These are phyloP conservation scores for Leccinum disarticulatum DNA, from an alignment of 768 basidiomycete species.

Conservation along the genomic window DNA sequence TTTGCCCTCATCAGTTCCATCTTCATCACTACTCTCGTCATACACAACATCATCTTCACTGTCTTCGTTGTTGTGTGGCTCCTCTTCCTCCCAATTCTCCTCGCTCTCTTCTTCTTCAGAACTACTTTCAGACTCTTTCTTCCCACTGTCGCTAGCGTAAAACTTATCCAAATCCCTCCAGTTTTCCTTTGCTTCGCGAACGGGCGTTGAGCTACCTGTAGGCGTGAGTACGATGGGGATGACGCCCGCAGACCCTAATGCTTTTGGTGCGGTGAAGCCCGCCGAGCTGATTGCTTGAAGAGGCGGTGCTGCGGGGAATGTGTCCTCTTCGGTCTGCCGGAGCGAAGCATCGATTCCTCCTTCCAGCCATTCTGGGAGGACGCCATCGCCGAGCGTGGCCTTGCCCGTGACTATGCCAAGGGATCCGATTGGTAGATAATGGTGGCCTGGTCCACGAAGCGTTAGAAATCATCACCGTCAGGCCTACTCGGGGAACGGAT, in stretches of 20 bases:
- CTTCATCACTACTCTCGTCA: constrained; percentile 19
- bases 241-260: constrained; percentile 30
- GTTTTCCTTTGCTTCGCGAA: constrained; percentile 44
- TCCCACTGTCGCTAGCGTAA: constrained; percentile 50
- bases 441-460: constrained; percentile 31
- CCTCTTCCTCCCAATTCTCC: constrained; percentile 26
- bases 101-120: constrained; percentile 37
- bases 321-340: constrained; percentile 66
- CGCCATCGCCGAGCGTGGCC: constrained; percentile 39
- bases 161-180: constrained; percentile 72
- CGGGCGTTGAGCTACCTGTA: constrained; percentile 44
- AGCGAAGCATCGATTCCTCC: constrained; percentile 77
- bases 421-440: constrained; percentile 58
- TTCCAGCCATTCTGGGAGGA: constrained; percentile 86
- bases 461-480: constrained; percentile 5
- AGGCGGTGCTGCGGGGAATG: constrained; percentile 27
- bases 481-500: neutral
- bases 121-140: constrained; percentile 34
- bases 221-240: constrained; percentile 62
- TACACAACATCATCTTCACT: constrained; percentile 29
- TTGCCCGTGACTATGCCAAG: constrained; percentile 61
- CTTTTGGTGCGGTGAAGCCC: constrained; percentile 25
- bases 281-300: constrained; percentile 44
- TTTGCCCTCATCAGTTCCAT: constrained; percentile 19
- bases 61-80: constrained; percentile 29